phyloP scores from a whole-genome alignment of 1,284 basidiomycete genomes.

The Ganoderma lingzhi region DNA sequence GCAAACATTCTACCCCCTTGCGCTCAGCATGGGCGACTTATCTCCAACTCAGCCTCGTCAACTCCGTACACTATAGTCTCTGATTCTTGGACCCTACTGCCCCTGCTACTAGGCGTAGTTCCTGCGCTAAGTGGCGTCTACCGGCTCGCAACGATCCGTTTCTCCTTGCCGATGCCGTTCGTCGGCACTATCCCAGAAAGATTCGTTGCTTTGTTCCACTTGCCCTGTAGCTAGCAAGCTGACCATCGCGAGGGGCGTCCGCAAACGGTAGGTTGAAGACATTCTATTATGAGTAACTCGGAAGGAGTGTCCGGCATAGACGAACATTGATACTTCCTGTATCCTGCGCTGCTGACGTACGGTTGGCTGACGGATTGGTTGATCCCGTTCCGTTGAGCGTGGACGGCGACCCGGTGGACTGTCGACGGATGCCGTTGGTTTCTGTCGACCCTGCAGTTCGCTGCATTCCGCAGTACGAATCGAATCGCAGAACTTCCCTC shows the following conservation, averaged over 20 bases:
- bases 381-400: not conserved
- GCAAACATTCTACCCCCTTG: conserved; percentile 15
- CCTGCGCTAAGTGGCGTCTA: not conserved
- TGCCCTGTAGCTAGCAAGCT: not conserved
- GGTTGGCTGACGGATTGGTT: not conserved
- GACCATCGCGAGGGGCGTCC: not conserved
- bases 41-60: conserved; percentile 17
- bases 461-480: not conserved
- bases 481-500: not conserved
- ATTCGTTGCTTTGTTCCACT: not conserved
- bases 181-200: not conserved
- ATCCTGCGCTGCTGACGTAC: not conserved
- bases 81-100: conserved; percentile 2
- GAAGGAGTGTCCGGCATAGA: not conserved
- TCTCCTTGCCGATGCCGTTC: not conserved
- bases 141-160: not conserved
- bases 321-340: not conserved
- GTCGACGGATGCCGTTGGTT: not conserved
- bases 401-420: not conserved
- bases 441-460: not conserved
- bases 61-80: conserved; percentile 10
- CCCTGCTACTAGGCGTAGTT: not conserved
- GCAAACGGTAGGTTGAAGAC: not conserved
- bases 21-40: conserved; percentile 21
- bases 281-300: not conserved